Conservation (phyloP, 345 rosid species). For the Excoecaria agallocha region DNA sequence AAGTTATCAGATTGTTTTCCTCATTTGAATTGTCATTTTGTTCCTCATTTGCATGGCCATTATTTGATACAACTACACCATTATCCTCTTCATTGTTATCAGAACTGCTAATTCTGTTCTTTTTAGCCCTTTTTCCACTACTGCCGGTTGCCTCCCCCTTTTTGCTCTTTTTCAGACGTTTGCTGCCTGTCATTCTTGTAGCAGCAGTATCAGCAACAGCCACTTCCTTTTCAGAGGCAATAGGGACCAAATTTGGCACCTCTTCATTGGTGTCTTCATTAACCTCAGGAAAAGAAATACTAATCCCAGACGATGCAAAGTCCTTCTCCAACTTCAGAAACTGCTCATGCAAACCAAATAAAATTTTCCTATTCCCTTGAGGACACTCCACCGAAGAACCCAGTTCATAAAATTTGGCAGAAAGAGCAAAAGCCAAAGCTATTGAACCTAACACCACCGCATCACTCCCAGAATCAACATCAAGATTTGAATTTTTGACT, state of each 20-base stretch:
- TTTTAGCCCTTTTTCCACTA: conserved; percentile 34
- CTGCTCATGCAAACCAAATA: conserved; percentile 60
- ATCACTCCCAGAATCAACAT: conserved; percentile 45
- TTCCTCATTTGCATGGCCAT: conserved; percentile 25
- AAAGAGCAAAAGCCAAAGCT: conserved; percentile 50
- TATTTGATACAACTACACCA: conserved; percentile 12
- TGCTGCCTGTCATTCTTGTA: conserved; percentile 30
- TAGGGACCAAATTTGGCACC: conserved; percentile 58
- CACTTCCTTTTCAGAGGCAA: conserved; percentile 31
- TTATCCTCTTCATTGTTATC: conserved; percentile 26
- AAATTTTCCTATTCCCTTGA: conserved; percentile 83
- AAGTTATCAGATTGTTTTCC: conserved; percentile 24
- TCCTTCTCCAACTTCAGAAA: conserved; percentile 80
- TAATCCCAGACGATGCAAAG: conserved; percentile 37
- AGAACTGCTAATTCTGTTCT: conserved; percentile 19
- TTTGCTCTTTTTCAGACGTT: conserved; percentile 46
- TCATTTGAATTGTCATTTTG: conserved; percentile 19
- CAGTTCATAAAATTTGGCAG: conserved; percentile 63
- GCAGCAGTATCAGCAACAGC: conserved; percentile 25
- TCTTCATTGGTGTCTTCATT: conserved; percentile 30
- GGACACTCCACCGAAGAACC: conserved; percentile 67
- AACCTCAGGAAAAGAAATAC: conserved; percentile 41
- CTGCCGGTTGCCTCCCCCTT: conserved; percentile 34
- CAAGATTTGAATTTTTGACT: conserved; percentile 38
- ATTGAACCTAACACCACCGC: conserved; percentile 55